Evolutionary conservation across 2,329 filamentous ascomycete genomes (phyloP).

Genomic region (Leptoxyphium fumago): DNA sequence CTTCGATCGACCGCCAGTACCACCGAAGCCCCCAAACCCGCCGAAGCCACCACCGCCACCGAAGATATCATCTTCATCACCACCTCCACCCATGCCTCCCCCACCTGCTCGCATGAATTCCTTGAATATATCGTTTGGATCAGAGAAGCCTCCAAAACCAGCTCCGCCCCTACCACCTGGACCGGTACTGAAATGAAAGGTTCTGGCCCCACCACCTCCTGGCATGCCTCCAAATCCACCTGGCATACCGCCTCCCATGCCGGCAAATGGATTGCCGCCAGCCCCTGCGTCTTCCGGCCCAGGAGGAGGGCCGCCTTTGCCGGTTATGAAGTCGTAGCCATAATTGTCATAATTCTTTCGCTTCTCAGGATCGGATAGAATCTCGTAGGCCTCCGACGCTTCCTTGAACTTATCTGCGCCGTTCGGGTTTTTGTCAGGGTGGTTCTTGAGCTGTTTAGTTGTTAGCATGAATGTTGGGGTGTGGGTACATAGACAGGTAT

Average conservation of each 20-base stretch:
- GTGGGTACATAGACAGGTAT: conserved; percentile 5
- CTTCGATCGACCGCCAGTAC: conserved; percentile 20
- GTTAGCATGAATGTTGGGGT: neutral
- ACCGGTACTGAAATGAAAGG: conserved; percentile 50
- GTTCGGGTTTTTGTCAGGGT: conserved; percentile 90
- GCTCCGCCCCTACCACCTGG: conserved; percentile 37
- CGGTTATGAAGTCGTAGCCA: conserved; percentile 71
- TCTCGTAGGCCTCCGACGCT: conserved; percentile 93
- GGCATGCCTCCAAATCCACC: conserved; percentile 40
- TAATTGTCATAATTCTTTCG: conserved; percentile 90
- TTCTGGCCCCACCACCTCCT: conserved; percentile 31
- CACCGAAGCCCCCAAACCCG: conserved; percentile 29
- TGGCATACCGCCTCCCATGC: conserved; percentile 39
- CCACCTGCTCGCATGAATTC: conserved; percentile 57
- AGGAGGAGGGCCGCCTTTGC: conserved; percentile 33
- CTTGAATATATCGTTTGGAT: conserved; percentile 70
- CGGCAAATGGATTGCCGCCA: conserved; percentile 23
- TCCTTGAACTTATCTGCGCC: conserved; percentile 96
- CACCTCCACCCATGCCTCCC: conserved; percentile 32
- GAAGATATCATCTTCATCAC: conserved; percentile 41
- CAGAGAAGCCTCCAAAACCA: conserved; percentile 64
- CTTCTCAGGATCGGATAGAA: conserved; percentile 93
- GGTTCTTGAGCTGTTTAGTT: conserved; percentile 35
- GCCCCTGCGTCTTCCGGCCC: conserved; percentile 39
- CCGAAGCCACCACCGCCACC: conserved; percentile 29